Percentiles rank a stretch among this genome's conserved stretches.
Conservation (phyloP, 2,329 filamentous ascomycete species). For the Colletotrichum tabaci region DNA sequence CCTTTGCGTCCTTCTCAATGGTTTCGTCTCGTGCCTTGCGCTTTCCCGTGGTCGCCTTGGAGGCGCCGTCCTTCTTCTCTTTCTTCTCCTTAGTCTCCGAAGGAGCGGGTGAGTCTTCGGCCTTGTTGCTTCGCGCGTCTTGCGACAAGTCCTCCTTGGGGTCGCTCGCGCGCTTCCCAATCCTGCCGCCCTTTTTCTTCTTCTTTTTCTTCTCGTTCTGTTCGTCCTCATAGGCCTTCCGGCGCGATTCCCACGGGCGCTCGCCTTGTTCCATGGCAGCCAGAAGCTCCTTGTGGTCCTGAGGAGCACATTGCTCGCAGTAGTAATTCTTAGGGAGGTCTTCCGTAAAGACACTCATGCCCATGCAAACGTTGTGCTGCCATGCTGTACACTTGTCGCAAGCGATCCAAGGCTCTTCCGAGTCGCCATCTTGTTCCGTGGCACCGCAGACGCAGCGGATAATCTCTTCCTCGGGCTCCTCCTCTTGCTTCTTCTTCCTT, state of each 20-base stretch:
- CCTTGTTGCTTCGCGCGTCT: slow-evolving; percentile 45
- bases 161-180: slow-evolving; percentile 76
- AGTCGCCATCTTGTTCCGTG: slow-evolving; percentile 86
- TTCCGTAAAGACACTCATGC: slow-evolving; percentile 83
- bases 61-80: slow-evolving; percentile 62
- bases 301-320: slow-evolving; percentile 90
- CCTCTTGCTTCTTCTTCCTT: slow-evolving; percentile 74
- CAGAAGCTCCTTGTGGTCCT: slow-evolving; percentile 86
- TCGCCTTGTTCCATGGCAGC: slow-evolving; percentile 85
- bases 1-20: slow-evolving; percentile 66
- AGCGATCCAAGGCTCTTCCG: slow-evolving; percentile 93
- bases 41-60: slow-evolving; percentile 64
- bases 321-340: slow-evolving; percentile 88
- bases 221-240: slow-evolving; percentile 74
- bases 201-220: slow-evolving; percentile 70
- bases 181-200: slow-evolving; percentile 70
- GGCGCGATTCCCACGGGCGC: slow-evolving; percentile 85
- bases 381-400: slow-evolving; percentile 94
- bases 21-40: slow-evolving; percentile 72
- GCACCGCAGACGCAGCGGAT: slow-evolving; percentile 96
- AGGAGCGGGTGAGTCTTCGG: slow-evolving; percentile 58
- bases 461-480: slow-evolving; percentile 75
- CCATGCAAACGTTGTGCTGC: slow-evolving; percentile 98
- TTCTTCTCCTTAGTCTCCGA: slow-evolving; percentile 59
- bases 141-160: slow-evolving; percentile 59